These are phyloP conservation scores for Tolypocladium cylindrosporum DNA, from an alignment of 2,329 filamentous ascomycete genomes.

Conservation along the genomic window DNA sequence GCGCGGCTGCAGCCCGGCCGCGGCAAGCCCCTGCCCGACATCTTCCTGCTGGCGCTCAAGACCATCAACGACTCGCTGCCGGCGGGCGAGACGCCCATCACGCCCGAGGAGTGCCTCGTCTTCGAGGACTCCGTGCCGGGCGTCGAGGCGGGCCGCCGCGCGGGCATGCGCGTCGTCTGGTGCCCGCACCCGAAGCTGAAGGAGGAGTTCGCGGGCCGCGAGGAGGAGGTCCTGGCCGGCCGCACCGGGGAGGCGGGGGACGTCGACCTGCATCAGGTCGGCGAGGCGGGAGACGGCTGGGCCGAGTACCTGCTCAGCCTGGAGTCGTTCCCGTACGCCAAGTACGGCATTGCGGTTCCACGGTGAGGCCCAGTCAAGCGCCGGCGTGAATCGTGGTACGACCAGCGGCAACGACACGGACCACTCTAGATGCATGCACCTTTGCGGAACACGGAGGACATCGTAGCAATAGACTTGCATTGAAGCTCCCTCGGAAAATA, in stretches of 20 bases:
- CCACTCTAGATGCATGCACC: not conserved
- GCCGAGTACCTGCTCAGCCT: conserved; percentile 42
- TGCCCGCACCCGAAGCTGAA: conserved; percentile 73
- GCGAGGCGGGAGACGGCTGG: conserved; percentile 51
- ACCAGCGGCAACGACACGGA: not conserved
- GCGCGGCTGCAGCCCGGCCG: conserved; percentile 62
- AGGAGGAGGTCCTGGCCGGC: conserved; percentile 76
- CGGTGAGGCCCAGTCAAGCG: not conserved
- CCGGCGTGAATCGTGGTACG: not conserved
- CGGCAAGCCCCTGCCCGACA: conserved; percentile 94
- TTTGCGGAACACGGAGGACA: not conserved
- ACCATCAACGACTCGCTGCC: conserved; percentile 70
- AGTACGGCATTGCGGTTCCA: conserved; percentile 46
- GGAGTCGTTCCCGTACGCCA: conserved; percentile 46
- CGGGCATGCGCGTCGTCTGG: conserved; percentile 94
- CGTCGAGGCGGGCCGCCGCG: conserved; percentile 80
- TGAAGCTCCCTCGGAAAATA: no score
- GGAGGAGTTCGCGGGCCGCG: conserved; percentile 64
- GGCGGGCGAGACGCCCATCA: conserved; percentile 53
- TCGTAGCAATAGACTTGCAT: not conserved
- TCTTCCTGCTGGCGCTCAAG: conserved; percentile 78
- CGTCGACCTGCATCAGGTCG: conserved; percentile 44
- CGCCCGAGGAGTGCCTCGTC: conserved; percentile 81
- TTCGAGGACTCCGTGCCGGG: conserved; percentile 95
- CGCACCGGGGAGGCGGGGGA: conserved; percentile 58